Conservation (phyloP, 1,284 basidiomycete species). For the Hemileia vastatrix region DNA sequence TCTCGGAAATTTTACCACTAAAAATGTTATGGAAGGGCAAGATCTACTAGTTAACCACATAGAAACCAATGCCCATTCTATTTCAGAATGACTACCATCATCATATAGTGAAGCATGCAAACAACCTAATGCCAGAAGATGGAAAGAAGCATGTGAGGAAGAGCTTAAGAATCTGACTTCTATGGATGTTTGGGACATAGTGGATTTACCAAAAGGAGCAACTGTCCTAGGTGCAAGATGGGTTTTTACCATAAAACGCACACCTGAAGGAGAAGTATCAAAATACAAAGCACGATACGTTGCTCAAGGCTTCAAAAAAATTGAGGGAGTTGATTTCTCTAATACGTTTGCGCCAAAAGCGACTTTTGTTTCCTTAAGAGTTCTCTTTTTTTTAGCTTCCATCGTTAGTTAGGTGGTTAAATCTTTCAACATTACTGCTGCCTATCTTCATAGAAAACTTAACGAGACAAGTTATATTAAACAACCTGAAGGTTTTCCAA, state of each 20-base stretch:
- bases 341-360: background rate
- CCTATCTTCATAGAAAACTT: no score
- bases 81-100: no score
- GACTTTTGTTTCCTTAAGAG: background rate
- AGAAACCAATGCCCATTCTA: no score
- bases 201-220: background rate
- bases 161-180: background rate
- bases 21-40: no score
- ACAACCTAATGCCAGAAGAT: background rate
- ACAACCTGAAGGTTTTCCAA: no score
- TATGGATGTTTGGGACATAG: background rate
- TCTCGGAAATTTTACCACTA: no score
- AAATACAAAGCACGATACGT: slow-evolving; percentile 1
- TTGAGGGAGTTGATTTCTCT: background rate
- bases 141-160: background rate
- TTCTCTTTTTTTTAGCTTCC: background rate
- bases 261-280: background rate
- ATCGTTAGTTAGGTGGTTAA: no score
- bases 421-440: no score
- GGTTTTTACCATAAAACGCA: slow-evolving; percentile 2
- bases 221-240: background rate
- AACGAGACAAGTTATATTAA: no score
- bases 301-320: background rate
- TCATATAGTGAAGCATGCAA: background rate
- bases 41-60: no score